These are phyloP conservation scores for Dothistroma pini DNA, from an alignment of 2,329 filamentous ascomycete species.

Conservation along the genomic window DNA sequence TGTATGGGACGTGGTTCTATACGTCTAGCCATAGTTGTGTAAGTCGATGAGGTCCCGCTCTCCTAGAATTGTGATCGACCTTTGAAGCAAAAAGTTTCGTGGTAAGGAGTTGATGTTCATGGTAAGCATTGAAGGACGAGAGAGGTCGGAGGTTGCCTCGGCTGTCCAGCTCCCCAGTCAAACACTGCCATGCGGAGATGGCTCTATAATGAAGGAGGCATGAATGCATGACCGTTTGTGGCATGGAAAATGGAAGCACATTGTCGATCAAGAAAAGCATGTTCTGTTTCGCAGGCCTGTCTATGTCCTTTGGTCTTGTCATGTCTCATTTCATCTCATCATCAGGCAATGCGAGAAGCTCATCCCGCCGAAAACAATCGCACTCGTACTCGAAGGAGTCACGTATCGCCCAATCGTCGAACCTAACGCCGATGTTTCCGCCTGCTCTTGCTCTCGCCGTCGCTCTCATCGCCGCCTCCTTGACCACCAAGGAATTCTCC, in stretches of 20 bases:
- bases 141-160: slow-evolving; percentile 7
- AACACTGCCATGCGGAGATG: slow-evolving; percentile 2
- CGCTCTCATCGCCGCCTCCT: slow-evolving; percentile 14
- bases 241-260: background rate
- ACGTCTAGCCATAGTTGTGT: slow-evolving; percentile 1
- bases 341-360: slow-evolving; percentile 3
- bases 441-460: slow-evolving; percentile 20
- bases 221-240: background rate
- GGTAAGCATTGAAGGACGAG: slow-evolving; percentile 2
- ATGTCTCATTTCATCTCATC: slow-evolving; percentile 7
- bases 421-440: slow-evolving; percentile 12
- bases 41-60: background rate
- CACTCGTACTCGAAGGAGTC: background rate
- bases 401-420: slow-evolving; percentile 1
- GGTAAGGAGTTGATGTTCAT: background rate
- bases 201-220: background rate
- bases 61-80: background rate
- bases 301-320: slow-evolving; percentile 5
- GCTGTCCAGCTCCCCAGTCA: slow-evolving; percentile 1
- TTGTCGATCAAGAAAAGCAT: background rate
- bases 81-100: background rate
- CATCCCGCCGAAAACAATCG: background rate
- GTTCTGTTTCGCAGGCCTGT: slow-evolving; percentile 10
- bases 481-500: slow-evolving; percentile 20
- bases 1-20: slow-evolving; percentile 25